These are phyloP conservation scores for Calycina marina DNA, from an alignment of 2,329 filamentous ascomycete species.

Conservation along the genomic window DNA sequence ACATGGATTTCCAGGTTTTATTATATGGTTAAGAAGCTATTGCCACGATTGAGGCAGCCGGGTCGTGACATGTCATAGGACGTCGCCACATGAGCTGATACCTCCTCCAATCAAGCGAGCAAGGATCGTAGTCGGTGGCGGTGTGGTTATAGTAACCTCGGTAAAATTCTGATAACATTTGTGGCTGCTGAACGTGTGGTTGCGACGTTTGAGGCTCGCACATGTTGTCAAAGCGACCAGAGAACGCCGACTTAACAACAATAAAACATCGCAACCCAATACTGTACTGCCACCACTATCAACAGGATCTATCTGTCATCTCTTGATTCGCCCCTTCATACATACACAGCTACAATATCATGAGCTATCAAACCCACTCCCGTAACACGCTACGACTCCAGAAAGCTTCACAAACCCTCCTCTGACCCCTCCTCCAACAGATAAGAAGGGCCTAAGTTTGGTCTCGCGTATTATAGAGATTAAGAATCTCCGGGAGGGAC, in stretches of 20 bases:
- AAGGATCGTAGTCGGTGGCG: slow-evolving; percentile 2
- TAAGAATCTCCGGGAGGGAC: slow-evolving; percentile 4
- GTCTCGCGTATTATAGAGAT: slow-evolving; percentile 9
- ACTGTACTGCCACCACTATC: slow-evolving; percentile 2
- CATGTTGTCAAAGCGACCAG: not conserved
- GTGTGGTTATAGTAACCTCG: slow-evolving; percentile 1
- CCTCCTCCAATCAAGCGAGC: slow-evolving; percentile 3
- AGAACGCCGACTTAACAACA: not conserved
- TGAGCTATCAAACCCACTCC: slow-evolving; percentile 6
- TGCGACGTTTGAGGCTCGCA: not conserved
- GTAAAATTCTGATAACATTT: not conserved
- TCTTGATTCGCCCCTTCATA: slow-evolving; percentile 2
- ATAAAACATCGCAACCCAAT: not conserved
- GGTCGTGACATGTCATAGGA: not conserved
- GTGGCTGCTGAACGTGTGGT: not conserved
- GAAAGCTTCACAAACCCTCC: slow-evolving; percentile 9
- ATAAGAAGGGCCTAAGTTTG: slow-evolving; percentile 5
- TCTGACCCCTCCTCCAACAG: slow-evolving; percentile 12
- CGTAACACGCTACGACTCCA: slow-evolving; percentile 8
- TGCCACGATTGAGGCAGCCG: not conserved
- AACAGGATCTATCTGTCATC: slow-evolving; percentile 3
- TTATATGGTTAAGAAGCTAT: slow-evolving; percentile 2
- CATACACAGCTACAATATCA: slow-evolving; percentile 4
- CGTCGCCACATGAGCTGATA: not conserved
- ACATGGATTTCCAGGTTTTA: slow-evolving; percentile 1